phyloP scores from a whole-genome alignment of 2,329 filamentous ascomycete genomes.

The Botrytis byssoidea region DNA sequence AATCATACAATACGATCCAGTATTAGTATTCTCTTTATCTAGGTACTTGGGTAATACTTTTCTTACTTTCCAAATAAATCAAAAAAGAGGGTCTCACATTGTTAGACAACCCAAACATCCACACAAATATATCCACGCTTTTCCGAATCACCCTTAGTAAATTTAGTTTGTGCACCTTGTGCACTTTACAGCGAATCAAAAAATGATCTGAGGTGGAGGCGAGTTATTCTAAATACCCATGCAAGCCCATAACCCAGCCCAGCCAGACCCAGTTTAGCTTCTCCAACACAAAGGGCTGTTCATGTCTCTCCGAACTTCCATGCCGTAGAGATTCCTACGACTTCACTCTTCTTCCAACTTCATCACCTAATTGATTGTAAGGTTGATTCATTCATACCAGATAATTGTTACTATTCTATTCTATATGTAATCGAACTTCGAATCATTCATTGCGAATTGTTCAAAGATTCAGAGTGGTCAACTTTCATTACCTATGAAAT shows the following conservation, averaged over 20 bases:
- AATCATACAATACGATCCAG: not conserved
- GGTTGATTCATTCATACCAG: slow-evolving; percentile 3
- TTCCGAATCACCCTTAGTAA: slow-evolving; percentile 3
- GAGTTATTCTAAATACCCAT: slow-evolving; percentile 11
- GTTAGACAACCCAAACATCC: slow-evolving; percentile 16
- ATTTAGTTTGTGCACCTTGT: slow-evolving; percentile 15
- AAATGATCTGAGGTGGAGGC: slow-evolving; percentile 11
- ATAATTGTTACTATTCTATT: not conserved
- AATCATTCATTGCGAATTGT: slow-evolving; percentile 11
- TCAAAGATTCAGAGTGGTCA: not conserved
- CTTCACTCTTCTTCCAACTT: slow-evolving; percentile 15
- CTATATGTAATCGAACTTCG: not conserved
- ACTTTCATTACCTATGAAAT: not conserved
- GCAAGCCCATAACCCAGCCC: slow-evolving; percentile 3
- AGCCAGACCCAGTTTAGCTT: slow-evolving; percentile 13
- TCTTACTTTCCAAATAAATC: slow-evolving; percentile 7
- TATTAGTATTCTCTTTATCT: not conserved
- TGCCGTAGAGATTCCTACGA: slow-evolving; percentile 2
- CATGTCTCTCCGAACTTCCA: slow-evolving; percentile 15
- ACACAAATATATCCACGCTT: slow-evolving; percentile 1
- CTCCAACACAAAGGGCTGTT: slow-evolving; percentile 17
- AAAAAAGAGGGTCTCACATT: slow-evolving; percentile 14
- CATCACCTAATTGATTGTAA: slow-evolving; percentile 12
- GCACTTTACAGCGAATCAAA: slow-evolving; percentile 15
- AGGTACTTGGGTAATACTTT: not conserved